Evolutionary conservation across 2,329 filamentous ascomycete species (phyloP).

Genomic region (Colletotrichum sp.): DNA sequence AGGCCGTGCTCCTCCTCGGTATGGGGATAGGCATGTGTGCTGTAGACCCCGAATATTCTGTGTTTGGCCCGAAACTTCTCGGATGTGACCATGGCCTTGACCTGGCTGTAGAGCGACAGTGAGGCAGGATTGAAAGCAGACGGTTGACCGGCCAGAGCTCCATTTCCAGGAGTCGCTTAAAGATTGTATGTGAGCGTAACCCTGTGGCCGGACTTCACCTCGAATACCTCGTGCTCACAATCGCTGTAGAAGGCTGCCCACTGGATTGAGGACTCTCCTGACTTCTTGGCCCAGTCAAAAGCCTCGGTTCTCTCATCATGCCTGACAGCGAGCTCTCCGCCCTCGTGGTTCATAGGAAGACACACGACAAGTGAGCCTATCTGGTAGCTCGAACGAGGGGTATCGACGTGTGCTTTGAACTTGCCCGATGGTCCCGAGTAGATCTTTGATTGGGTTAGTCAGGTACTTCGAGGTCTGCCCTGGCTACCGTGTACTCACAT

Average conservation of each 20-base stretch:
- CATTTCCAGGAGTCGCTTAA: slow-evolving; percentile 36
- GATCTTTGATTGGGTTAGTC: slow-evolving; percentile 34
- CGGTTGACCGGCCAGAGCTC: rapidly evolving
- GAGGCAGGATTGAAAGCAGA: neutral
- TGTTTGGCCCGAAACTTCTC: neutral
- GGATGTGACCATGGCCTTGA: neutral
- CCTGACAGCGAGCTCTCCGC: slow-evolving; percentile 47
- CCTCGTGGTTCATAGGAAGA: slow-evolving; percentile 40
- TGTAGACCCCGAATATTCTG: neutral
- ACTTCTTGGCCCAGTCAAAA: slow-evolving; percentile 44
- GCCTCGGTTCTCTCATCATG: slow-evolving; percentile 37
- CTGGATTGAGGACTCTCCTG: slow-evolving; percentile 21
- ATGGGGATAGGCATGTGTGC: neutral
- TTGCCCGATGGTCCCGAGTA: slow-evolving; percentile 55
- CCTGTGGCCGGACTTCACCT: slow-evolving; percentile 55
- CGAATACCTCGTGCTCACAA: slow-evolving; percentile 56
- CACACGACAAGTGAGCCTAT: slow-evolving; percentile 61
- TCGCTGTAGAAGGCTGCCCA: slow-evolving; percentile 61
- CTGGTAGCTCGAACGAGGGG: slow-evolving; percentile 50
- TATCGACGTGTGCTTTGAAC: slow-evolving; percentile 59
- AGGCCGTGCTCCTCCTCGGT: neutral
- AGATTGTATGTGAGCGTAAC: slow-evolving; percentile 67
- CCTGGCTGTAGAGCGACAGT: too few species aligned
- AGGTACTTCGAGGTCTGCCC: too few species aligned
- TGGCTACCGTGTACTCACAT: slow-evolving; percentile 36